Evolutionary conservation across 2,329 filamentous ascomycete species (phyloP).

Genomic region (Lizonia empirigonia): DNA sequence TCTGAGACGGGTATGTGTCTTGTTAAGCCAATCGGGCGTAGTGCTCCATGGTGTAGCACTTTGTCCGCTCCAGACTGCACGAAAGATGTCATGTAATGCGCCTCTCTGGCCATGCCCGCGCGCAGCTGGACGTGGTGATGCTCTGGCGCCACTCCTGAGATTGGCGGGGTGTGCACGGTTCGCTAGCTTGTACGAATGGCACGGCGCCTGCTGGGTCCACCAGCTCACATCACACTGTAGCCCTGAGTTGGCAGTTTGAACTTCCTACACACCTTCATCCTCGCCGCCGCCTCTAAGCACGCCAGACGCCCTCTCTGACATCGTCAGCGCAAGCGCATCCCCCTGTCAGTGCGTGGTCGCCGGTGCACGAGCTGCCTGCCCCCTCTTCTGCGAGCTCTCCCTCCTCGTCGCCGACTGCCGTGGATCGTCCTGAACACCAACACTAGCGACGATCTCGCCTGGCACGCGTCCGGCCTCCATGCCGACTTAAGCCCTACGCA

Average conservation of each 20-base stretch:
- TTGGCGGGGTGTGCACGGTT: slow-evolving; percentile 17
- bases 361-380: slow-evolving; percentile 29
- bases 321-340: slow-evolving; percentile 16
- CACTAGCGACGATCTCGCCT: slow-evolving; percentile 36
- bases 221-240: slow-evolving; percentile 29
- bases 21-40: neutral
- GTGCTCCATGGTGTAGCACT: neutral
- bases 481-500: slow-evolving; percentile 35
- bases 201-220: slow-evolving; percentile 20
- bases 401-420: slow-evolving; percentile 31
- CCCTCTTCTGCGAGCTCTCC: slow-evolving; percentile 31
- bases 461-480: slow-evolving; percentile 38
- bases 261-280: slow-evolving; percentile 27
- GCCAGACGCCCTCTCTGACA: slow-evolving; percentile 16
- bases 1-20: neutral
- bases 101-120: neutral
- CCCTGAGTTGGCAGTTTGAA: slow-evolving; percentile 33
- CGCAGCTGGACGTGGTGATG: slow-evolving; percentile 1
- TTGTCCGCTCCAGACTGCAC: neutral
- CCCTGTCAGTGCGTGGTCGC: slow-evolving; percentile 26
- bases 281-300: slow-evolving; percentile 13
- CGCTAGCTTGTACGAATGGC: slow-evolving; percentile 21
- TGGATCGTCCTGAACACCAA: slow-evolving; percentile 32
- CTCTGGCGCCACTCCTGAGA: slow-evolving; percentile 13
- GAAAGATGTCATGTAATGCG: neutral